Base-by-base conservation (phyloP, 2,329 filamentous ascomycete genomes). In the Talaromyces sp. region DNA sequence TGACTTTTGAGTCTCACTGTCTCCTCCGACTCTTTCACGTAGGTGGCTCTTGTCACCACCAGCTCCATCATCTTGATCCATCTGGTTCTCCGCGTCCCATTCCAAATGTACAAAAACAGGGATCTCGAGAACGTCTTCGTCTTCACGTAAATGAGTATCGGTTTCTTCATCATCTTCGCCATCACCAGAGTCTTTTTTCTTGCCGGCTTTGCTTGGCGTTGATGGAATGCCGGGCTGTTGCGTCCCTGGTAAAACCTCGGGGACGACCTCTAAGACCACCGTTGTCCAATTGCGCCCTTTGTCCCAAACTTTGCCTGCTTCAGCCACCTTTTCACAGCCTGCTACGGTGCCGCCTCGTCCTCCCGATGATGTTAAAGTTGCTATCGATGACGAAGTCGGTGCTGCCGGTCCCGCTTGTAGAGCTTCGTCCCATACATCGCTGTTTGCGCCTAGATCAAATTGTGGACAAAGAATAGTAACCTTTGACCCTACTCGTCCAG, bases 231-330 rank as follows among this genome's bases (percentile, higher is more conserved):
- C 36, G 10, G 40, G 40, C 25, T 47, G 43, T 59, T 67, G 63
- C 22, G 75, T 72, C 19, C 72, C 74, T 3, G 74, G 77, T 54
- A 76, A 73, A 19, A 72, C 79, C 68, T 68, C 84, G 72, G 72
- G 93, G 86, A 97, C 86, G 15, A 99, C 90, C 76, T 99, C 95
- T 29, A 99, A 83, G 22, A 97, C 91, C 11, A 99, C 92, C 69
- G 89, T 95, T 17, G 95, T 95, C 91, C 93, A 97, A 76, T 98
- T 99, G 40, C 93, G 85, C 0, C 93, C 94, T 63, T 89, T 87
- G 69, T 97, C 93, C 91, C 92, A 99, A n/a, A 98, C 89, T 79
- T 98, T 98, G 61, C 94, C 95, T 0, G 91, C 91, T 77, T 96
- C 93, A 17, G 91, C 88, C 58, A 87, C 85, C 60, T 81, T 83